A percentile compares a stretch with the other conserved stretches of the same genome.
These are phyloP conservation scores for Populus simonii DNA, from an alignment of 345 rosid species.

Conservation along the genomic window DNA sequence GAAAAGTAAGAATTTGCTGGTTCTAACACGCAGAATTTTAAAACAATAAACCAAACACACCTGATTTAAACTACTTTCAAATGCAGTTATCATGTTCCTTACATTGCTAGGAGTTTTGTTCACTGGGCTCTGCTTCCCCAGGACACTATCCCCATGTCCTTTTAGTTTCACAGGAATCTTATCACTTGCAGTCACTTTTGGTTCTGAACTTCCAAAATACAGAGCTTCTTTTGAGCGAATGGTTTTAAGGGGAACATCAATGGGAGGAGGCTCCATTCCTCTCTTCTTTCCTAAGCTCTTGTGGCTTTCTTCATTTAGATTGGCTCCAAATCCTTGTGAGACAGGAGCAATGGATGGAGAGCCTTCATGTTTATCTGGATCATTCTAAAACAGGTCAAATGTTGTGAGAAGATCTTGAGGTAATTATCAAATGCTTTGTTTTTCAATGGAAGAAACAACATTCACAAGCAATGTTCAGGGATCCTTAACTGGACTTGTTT, in stretches of 20 bases:
- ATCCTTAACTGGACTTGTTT: slow-evolving; percentile 48
- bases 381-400: slow-evolving; percentile 37
- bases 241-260: slow-evolving; percentile 19
- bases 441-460: slow-evolving; percentile 13
- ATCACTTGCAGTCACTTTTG: slow-evolving; percentile 15
- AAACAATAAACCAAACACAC: slow-evolving; percentile 29
- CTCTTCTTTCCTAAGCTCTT: slow-evolving; percentile 12
- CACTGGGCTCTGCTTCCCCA: slow-evolving; percentile 23
- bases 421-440: neutral
- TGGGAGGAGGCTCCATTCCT: slow-evolving; percentile 16
- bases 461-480: slow-evolving; percentile 13
- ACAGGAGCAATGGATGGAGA: slow-evolving; percentile 16
- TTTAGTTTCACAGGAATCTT: slow-evolving; percentile 11
- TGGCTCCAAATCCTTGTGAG: slow-evolving; percentile 4
- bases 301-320: slow-evolving; percentile 13
- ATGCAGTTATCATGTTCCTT: slow-evolving; percentile 69
- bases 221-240: slow-evolving; percentile 21
- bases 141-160: slow-evolving; percentile 13
- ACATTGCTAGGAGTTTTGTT: slow-evolving; percentile 55
- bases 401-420: slow-evolving; percentile 32
- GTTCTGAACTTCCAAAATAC: slow-evolving; percentile 8
- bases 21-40: neutral
- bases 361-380: slow-evolving; percentile 35
- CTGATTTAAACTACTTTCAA: slow-evolving; percentile 65
- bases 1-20: slow-evolving; percentile 5